Base-by-base conservation (phyloP, 148 eudicot species). In the Selenicereus undatus region DNA sequence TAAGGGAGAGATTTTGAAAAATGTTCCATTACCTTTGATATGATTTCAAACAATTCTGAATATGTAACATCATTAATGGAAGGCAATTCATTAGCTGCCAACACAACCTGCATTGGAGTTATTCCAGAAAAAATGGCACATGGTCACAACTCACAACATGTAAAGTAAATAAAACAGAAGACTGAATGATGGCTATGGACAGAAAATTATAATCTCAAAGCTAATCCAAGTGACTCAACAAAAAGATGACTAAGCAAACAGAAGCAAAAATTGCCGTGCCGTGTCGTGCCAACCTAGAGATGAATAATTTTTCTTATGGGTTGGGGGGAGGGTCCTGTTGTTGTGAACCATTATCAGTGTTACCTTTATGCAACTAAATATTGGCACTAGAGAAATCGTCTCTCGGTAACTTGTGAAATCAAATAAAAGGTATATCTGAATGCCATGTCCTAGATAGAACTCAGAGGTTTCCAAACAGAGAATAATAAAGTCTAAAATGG, bases 1-100 rank as follows among this genome's bases (percentile, higher is more conserved):
- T 35, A 56, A 52, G 10, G 24, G 26, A 64, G 32, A 65, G 29
- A 66, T 66, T 22, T 29, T 58, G 69, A 42, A 30, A 42, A 42
- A 22, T 11, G 36, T 62, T 85, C 78, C 32, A 77, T 62, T 85
- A 92, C 99, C 99, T 97, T 90, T 21, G 92, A 83, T 74, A 97
- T 81, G 69, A 97, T 89, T 71, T 90, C 97, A 79, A 94, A 81
- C 70, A 97, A 86, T 84, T 97, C 98, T 78, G 87, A 78, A 81
- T 92, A 97, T 65, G 97, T 94, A 54, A 97, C 85, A 82, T 97
- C 99, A 75, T 97, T 97, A 42, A 97, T 94, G 52, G 99, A 97
- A 82, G 99, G 98, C 82, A 97, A 88, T 54, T 94, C 99, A 87
- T 94, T 97, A 79, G 98, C 98, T 74, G 99, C 97, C 90, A 94